Conservation (phyloP, 352 stramenopile genomes). For the Globisporangium echinulatum region DNA sequence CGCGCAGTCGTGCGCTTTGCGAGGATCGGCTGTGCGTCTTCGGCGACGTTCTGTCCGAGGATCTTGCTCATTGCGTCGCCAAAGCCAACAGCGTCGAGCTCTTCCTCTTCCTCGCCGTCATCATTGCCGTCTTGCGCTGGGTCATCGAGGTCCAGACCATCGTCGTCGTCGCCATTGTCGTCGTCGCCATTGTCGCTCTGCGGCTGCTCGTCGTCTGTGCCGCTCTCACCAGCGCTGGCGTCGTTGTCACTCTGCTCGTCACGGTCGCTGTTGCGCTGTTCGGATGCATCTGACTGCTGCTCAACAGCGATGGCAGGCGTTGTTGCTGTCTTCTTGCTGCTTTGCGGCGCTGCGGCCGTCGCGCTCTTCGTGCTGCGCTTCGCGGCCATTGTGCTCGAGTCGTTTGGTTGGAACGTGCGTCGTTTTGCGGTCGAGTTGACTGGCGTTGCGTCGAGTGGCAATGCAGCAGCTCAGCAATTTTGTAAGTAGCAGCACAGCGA, state of each 20-base stretch:
- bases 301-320: not conserved
- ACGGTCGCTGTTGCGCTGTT: not conserved
- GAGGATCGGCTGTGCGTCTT: constrained; percentile 69
- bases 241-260: not conserved
- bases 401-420: too few relatives aligned
- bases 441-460: too few relatives aligned
- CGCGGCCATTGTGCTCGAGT: constrained; percentile 9
- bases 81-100: constrained; percentile 70
- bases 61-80: constrained; percentile 86
- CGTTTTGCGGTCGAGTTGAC: too few relatives aligned
- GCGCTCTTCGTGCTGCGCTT: constrained; percentile 11
- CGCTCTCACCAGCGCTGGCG: constrained; percentile 3
- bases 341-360: not conserved
- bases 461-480: too few relatives aligned
- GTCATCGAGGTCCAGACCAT: constrained; percentile 15
- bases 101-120: constrained; percentile 17
- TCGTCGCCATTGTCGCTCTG: constrained; percentile 19
- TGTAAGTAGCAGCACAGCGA: too few relatives aligned
- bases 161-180: constrained; percentile 13
- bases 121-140: constrained; percentile 8
- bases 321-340: not conserved
- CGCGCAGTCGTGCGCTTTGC: constrained; percentile 77
- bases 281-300: not conserved
- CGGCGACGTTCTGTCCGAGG: constrained; percentile 59
- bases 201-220: constrained; percentile 12